Evolutionary conservation across 1,139 yeast genomes (phyloP).

Genomic region (Pneumocystis carinii): DNA sequence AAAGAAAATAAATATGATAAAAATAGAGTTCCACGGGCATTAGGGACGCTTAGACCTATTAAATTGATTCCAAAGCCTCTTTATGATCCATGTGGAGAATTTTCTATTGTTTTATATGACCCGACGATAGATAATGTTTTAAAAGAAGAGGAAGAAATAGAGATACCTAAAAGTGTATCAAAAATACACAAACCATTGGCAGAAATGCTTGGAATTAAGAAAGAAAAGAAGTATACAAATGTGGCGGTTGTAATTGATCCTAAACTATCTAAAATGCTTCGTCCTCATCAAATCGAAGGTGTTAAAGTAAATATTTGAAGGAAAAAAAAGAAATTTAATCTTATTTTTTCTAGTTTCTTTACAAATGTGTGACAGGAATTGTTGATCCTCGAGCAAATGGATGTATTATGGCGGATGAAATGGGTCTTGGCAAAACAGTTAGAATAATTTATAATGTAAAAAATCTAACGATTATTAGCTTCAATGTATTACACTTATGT

Average conservation of each 20-base stretch:
- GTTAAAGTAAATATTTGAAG: constrained; percentile 33
- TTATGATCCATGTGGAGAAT: constrained; percentile 85
- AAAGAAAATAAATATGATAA: constrained; percentile 14
- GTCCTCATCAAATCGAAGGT: constrained; percentile 97
- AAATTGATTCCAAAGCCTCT: constrained; percentile 71
- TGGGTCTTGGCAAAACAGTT: constrained; percentile 88
- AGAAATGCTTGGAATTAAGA: constrained; percentile 65
- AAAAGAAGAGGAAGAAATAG: constrained; percentile 12
- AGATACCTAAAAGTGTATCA: background rate
- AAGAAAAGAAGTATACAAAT: constrained; percentile 38
- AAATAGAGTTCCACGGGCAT: constrained; percentile 40
- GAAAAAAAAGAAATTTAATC: background rate
- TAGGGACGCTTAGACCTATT: constrained; percentile 63
- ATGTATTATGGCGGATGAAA: constrained; percentile 98
- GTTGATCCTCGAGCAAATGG: constrained; percentile 81
- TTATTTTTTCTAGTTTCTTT: constrained; percentile 37
- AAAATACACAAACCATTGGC: constrained; percentile 49
- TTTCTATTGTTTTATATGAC: constrained; percentile 87
- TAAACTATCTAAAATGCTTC: constrained; percentile 56
- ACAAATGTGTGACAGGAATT: constrained; percentile 79
- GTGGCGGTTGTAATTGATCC: constrained; percentile 98
- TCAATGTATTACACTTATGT: constrained; percentile 81
- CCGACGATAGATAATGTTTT: constrained; percentile 65
- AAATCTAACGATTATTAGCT: constrained; percentile 22
- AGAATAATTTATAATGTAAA: background rate